Percentiles rank a stretch among this genome's conserved stretches.
Conservation (phyloP, 345 rosid species). For the Pistacia integerrima region DNA sequence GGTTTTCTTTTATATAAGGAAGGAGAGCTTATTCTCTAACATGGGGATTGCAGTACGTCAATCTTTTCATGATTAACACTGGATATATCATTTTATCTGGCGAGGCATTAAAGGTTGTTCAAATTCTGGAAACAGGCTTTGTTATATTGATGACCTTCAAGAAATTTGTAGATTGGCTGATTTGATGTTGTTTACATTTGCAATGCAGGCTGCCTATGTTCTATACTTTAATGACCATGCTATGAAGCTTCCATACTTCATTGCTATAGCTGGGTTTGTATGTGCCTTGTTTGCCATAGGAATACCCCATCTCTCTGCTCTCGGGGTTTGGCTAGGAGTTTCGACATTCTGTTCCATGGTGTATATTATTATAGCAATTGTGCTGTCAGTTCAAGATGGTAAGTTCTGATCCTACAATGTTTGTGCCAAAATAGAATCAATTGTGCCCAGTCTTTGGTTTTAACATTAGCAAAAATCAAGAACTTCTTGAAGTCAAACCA, state of each 20-base stretch:
- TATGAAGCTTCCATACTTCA: constrained; percentile 64
- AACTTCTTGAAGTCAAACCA: not conserved
- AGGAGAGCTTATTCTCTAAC: constrained; percentile 61
- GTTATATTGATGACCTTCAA: not conserved
- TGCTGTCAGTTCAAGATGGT: constrained; percentile 73
- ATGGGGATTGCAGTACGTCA: constrained; percentile 74
- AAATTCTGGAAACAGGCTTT: not conserved
- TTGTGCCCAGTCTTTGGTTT: not conserved
- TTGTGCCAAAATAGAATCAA: not conserved
- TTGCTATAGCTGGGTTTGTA: constrained; percentile 50
- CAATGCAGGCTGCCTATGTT: constrained; percentile 57
- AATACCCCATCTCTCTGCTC: constrained; percentile 83
- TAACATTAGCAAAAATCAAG: not conserved
- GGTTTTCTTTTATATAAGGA: constrained; percentile 41
- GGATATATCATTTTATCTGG: constrained; percentile 81
- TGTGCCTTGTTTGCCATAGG: constrained; percentile 75
- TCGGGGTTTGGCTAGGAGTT: constrained; percentile 82
- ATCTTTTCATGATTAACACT: constrained; percentile 83
- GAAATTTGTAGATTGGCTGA: not conserved
- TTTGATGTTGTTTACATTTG: not conserved
- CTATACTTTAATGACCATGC: constrained; percentile 45
- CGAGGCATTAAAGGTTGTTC: constrained; percentile 71
- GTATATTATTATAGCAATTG: constrained; percentile 58
- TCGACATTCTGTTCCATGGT: constrained; percentile 72
- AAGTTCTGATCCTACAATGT: constrained; percentile 10